Evolutionary conservation across 1,284 basidiomycete species (phyloP), one percentile per base, ranked within the genome.

Genomic region (Pascua guehoae): DNA sequence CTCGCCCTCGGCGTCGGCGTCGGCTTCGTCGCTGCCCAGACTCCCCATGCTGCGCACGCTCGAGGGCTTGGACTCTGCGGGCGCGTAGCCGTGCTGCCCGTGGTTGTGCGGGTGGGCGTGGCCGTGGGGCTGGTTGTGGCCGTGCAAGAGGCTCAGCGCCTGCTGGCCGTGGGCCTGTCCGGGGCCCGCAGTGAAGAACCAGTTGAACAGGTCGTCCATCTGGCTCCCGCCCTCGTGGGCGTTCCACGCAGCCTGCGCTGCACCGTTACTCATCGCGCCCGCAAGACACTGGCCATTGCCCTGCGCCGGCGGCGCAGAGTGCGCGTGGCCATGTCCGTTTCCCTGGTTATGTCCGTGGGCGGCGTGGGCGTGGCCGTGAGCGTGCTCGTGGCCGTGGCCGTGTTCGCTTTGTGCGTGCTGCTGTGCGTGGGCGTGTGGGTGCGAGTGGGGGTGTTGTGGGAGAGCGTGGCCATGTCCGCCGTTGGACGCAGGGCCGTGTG

Each of bases 121-220:
- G 37, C 18, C 15, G 47, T 50, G 40, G 44, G 51, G 40, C 43
- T 45, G 44, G 7, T 32, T 32, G 24, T 32, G 24, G 24, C 24
- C 24, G 15, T 40, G 43, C 16, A 41, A 45, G 42, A 24, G 32
- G 16, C 14, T 16, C 36, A 12, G 50, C 11, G 32, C 42, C 11
- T 32, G 16, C 15, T 24, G 40, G n/a, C 36, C 42, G 38, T 41
- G 18, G 2, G 40, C 36, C 16, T 51, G 3, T 36, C 10, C 42
- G 36, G 56, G 38, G 40, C 37, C 8, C 41, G 40, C 46, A 47
- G 45, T 54, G 52, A 63, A 63, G 32, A 63, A 54, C 62, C 62
- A 63, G 36, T 45, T 51, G 44, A 60, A 60, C 16, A 58, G 49
- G 43, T 63, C 58, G 41, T 63, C 62, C 41, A 53, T 55, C 15